Base-by-base conservation (phyloP, 2,329 filamentous ascomycete species). In the Fusarium incarnatum region DNA sequence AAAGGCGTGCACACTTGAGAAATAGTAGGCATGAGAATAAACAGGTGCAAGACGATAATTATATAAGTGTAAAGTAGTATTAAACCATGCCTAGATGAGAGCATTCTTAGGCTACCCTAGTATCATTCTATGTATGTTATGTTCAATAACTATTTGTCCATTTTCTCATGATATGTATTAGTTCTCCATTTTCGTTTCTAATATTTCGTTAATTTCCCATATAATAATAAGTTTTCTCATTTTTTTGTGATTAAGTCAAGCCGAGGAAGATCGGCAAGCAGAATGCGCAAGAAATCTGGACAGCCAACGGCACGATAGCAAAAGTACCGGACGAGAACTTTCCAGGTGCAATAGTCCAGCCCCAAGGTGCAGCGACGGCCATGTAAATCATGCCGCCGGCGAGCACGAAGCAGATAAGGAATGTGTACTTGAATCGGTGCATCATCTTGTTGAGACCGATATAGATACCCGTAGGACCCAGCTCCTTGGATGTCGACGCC, bases 381-480 rank as follows among this genome's bases (percentile, higher is more conserved):
- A 76, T 72, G 6, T 76, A 76, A 25, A 76, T 67, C 74, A 76
- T 76, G 4, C 67, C 74, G 30, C 64, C 74, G 0, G 74, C 60
- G 4, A 76, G 48, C 1, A 72, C 11, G 23, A 76, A 64, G 13
- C 74, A 75, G 32, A 76, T 73, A 10, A 74, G 40, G 27, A 75
- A 75, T 0, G 73, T 72, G 58, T 79, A 83, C 65, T 87, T 77
- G 56, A 77, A 87, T 58, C 87, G 84, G 70, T 82, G 86, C 45
- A 79, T 80, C 56, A 79, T 80, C 34, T 76, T 81, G 47, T 75
- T 79, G 12, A 77, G 78, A 2, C 77, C 79, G 8, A 78, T 80
- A 50, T 75, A 74, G 18, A 77, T 73, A 46, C 75, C 75, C 0
- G 76, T 77, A 30, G 75, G 72, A 0, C 73, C 75, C 42, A 76